phyloP scores from a whole-genome alignment of 2,329 filamentous ascomycete species.

The Ceratocystis smalleyi region DNA sequence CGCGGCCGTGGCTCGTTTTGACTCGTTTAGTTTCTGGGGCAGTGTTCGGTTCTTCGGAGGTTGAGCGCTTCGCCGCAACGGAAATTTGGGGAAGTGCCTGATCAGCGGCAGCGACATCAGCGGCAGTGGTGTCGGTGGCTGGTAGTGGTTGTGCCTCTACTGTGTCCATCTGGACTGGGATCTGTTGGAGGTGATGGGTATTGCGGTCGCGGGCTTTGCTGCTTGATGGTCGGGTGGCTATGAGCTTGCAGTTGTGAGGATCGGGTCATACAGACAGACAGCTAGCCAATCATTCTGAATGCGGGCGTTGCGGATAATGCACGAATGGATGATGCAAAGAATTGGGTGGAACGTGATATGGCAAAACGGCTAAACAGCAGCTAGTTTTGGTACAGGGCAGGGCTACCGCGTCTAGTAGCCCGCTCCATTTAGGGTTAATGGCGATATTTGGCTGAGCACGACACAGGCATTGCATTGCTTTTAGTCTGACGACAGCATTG shows the following conservation, averaged over 20 bases:
- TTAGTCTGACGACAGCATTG: neutral
- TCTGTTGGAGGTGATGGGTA: neutral
- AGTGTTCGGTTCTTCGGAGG: slow-evolving; percentile 1
- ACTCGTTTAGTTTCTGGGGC: neutral
- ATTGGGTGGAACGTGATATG: no score
- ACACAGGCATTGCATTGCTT: no score
- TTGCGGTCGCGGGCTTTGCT: neutral
- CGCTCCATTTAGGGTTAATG: no score
- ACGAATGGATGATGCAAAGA: no score
- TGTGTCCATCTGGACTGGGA: neutral
- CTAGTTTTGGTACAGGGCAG: no score
- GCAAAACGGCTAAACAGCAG: no score
- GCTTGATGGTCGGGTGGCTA: neutral
- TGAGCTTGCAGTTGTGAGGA: neutral
- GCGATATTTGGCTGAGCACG: no score
- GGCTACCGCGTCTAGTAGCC: no score
- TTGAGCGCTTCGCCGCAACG: neutral
- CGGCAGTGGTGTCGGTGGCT: neutral
- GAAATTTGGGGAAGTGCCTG: neutral
- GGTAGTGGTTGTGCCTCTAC: neutral
- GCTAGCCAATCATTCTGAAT: no score
- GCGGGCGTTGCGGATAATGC: no score
- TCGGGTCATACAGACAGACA: no score
- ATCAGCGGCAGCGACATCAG: neutral
- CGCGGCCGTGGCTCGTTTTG: neutral